A percentile compares a stretch with the other conserved stretches of the same genome.
These are phyloP conservation scores for Oidiodendron maius DNA, from an alignment of 495 filamentous ascomycete genomes.

Conservation along the genomic window DNA sequence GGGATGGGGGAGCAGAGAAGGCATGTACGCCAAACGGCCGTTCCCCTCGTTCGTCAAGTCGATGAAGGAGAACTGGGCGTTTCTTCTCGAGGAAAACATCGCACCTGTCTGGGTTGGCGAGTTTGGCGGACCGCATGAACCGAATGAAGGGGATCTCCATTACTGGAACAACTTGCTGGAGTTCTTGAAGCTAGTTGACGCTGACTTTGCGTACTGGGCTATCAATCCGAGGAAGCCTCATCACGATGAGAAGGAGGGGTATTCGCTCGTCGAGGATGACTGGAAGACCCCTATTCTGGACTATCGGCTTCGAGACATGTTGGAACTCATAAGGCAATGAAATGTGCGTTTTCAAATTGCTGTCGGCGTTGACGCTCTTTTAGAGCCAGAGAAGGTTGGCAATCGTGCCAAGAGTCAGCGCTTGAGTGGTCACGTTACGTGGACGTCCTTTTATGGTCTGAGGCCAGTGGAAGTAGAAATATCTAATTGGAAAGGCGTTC, in stretches of 20 bases:
- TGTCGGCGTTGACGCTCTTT: too few species aligned
- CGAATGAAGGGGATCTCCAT: constrained; percentile 43
- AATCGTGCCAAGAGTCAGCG: too few species aligned
- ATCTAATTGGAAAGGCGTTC: too few species aligned
- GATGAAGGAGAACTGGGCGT: constrained; percentile 57
- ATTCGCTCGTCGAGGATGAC: constrained; percentile 49
- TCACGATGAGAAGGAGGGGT: constrained; percentile 45
- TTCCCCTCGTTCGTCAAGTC: constrained; percentile 50
- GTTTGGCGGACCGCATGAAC: constrained; percentile 46
- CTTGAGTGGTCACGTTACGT: too few species aligned
- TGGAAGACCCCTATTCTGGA: constrained; percentile 51
- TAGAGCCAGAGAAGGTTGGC: too few species aligned
- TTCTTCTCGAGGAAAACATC: constrained; percentile 45
- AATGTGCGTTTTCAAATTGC: too few species aligned
- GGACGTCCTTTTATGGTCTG: too few species aligned
- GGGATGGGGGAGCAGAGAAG: constrained; percentile 50
- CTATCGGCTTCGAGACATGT: constrained; percentile 51
- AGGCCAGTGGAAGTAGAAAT: too few species aligned
- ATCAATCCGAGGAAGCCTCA: constrained; percentile 49
- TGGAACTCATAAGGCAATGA: constrained; percentile 40
- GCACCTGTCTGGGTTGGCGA: constrained; percentile 59
- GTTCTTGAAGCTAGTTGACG: constrained; percentile 46
- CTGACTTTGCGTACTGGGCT: constrained; percentile 60
- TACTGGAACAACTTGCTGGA: constrained; percentile 54
- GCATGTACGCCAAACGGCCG: constrained; percentile 42